Percentiles rank a stretch among this genome's conserved stretches.
Evolutionary conservation across 2,329 filamentous ascomycete species (phyloP).

Genomic region (Bretziella fagacearum): DNA sequence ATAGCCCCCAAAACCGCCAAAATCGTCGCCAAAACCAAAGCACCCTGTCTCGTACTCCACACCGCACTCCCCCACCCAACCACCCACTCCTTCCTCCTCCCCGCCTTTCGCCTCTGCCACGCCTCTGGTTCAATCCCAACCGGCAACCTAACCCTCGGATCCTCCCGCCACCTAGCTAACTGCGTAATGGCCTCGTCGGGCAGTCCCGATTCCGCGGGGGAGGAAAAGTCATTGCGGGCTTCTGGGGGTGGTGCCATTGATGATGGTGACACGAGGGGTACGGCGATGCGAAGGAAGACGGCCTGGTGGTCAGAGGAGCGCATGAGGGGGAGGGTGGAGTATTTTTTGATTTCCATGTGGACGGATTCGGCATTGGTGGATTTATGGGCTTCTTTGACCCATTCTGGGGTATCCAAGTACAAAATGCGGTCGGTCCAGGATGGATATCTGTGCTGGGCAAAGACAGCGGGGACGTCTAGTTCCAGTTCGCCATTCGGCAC

Average conservation of each 20-base stretch:
- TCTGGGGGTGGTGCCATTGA: not conserved
- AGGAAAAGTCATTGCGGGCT: conserved; percentile 14
- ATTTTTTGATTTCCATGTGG: conserved; percentile 42
- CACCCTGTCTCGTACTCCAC: conserved; percentile 36
- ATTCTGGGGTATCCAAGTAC: conserved; percentile 47
- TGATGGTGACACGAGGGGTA: conserved; percentile 39
- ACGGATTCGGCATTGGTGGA: conserved; percentile 19
- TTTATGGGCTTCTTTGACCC: conserved; percentile 22
- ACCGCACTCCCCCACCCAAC: conserved; percentile 39
- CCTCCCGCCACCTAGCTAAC: conserved; percentile 16
- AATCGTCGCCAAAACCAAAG: conserved; percentile 28
- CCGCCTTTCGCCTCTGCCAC: conserved; percentile 33
- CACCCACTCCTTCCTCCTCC: conserved; percentile 29
- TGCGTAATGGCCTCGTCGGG: not conserved
- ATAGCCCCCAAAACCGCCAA: conserved; percentile 26
- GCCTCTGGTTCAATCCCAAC: conserved; percentile 37
- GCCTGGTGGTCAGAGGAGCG: conserved; percentile 76
- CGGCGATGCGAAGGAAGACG: conserved; percentile 52
- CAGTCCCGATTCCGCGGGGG: conserved; percentile 18
- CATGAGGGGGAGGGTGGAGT: conserved; percentile 61
- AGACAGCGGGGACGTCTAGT: conserved; percentile 42
- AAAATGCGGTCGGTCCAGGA: conserved; percentile 88
- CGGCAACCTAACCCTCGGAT: conserved; percentile 31
- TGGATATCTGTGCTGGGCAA: conserved; percentile 71
- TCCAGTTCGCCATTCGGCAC: conserved; percentile 18